Evolutionary conservation across 73 alveolate species (phyloP).

Genomic region (Paramecium pentaurelia): DNA sequence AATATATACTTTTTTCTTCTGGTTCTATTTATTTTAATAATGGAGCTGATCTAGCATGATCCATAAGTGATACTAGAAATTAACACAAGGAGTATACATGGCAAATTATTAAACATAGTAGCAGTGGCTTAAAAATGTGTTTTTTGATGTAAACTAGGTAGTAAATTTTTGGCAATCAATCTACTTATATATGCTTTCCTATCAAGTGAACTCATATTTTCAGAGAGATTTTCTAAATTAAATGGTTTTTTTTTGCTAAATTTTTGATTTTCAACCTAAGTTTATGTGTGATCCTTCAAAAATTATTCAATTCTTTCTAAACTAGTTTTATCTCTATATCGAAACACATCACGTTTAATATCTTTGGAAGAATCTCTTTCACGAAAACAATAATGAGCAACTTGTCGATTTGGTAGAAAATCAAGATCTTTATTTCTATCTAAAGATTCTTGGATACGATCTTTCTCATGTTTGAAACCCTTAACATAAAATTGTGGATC

Average conservation of each 20-base stretch:
- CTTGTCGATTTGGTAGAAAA: constrained; percentile 51
- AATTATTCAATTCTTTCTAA: constrained; percentile 49
- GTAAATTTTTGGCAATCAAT: constrained; percentile 42
- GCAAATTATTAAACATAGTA: constrained; percentile 53
- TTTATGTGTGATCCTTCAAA: constrained; percentile 57
- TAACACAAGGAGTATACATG: not conserved
- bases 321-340: constrained; percentile 54
- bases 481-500: constrained; percentile 59
- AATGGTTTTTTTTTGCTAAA: constrained; percentile 18
- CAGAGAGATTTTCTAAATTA: constrained; percentile 47
- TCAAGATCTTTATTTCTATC: constrained; percentile 57
- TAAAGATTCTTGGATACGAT: constrained; percentile 46
- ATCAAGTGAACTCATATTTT: constrained; percentile 32
- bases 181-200: constrained; percentile 36
- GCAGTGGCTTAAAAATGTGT: constrained; percentile 60
- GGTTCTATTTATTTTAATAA: not conserved
- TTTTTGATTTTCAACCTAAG: constrained; percentile 49
- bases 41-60: constrained; percentile 13
- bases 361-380: constrained; percentile 51
- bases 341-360: constrained; percentile 41
- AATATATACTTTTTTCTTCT: not conserved
- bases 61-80: constrained; percentile 26
- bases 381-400: constrained; percentile 45
- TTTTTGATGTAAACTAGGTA: constrained; percentile 53
- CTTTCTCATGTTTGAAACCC: constrained; percentile 61